phyloP scores from a whole-genome alignment of 2,329 filamentous ascomycete genomes.

The Paraphaeosphaeria minitans region DNA sequence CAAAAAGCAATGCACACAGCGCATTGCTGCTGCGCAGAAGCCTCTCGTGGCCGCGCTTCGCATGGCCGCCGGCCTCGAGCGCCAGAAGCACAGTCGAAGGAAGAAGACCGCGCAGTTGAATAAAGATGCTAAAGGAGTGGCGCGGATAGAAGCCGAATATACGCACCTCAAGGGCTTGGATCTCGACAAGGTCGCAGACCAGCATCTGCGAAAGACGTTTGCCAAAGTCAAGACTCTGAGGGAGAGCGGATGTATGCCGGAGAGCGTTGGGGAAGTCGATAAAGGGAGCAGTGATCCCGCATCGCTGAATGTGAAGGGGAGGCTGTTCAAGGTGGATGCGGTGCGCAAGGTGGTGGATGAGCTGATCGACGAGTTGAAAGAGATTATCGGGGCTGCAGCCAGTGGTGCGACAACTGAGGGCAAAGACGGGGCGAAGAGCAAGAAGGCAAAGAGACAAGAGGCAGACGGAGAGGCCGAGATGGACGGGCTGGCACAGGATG shows the following conservation, averaged over 20 bases:
- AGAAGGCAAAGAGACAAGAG: conserved; percentile 24
- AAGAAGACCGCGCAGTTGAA: conserved; percentile 59
- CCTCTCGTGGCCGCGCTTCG: conserved; percentile 70
- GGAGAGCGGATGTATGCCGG: conserved; percentile 55
- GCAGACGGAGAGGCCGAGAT: conserved; percentile 19
- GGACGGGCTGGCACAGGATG: conserved; percentile 6
- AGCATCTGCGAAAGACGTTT: conserved; percentile 62
- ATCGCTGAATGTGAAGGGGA: conserved; percentile 62
- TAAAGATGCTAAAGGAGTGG: conserved; percentile 54
- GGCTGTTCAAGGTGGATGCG: conserved; percentile 64
- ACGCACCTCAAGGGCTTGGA: conserved; percentile 63
- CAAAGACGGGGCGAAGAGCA: conserved; percentile 14
- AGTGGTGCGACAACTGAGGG: conserved; percentile 11
- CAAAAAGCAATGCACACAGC: conserved; percentile 43
- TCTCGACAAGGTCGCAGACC: conserved; percentile 54
- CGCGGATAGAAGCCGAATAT: conserved; percentile 68
- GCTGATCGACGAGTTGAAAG: conserved; percentile 50
- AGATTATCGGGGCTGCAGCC: conserved; percentile 34
- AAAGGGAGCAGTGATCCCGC: conserved; percentile 51
- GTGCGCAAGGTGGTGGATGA: conserved; percentile 60
- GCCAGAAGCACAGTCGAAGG: conserved; percentile 72
- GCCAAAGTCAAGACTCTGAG: conserved; percentile 62
- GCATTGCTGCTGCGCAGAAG: conserved; percentile 60
- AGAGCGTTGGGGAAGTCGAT: conserved; percentile 41
- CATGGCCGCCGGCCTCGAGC: conserved; percentile 74